These are phyloP conservation scores for Grosmannia serpens DNA, from an alignment of 2,329 filamentous ascomycete species.

Conservation along the genomic window DNA sequence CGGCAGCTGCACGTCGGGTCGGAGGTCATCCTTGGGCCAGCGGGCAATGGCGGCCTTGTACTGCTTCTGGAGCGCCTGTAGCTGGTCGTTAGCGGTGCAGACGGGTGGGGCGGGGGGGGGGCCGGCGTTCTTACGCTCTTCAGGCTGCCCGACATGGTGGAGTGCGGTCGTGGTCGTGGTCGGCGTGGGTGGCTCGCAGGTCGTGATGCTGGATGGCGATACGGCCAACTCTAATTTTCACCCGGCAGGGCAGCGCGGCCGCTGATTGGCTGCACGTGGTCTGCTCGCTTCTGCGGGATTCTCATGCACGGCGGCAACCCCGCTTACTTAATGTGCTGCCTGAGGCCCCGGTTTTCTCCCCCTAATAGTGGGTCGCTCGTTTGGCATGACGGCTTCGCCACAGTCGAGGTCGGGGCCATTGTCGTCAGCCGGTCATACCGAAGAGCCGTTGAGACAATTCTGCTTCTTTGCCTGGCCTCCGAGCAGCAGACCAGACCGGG, in stretches of 20 bases:
- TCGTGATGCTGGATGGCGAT: neutral
- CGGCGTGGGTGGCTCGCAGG: neutral
- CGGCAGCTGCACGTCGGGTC: slow-evolving; percentile 51
- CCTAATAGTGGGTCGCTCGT: neutral
- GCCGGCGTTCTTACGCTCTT: neutral
- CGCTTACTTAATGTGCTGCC: neutral
- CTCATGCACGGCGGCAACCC: neutral
- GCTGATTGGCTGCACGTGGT: neutral
- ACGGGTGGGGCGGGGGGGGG: neutral
- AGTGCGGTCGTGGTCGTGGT: neutral
- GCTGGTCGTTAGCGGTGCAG: too few relatives aligned
- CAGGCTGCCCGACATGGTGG: slow-evolving; percentile 3
- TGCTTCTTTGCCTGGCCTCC: neutral
- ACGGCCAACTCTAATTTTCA: neutral
- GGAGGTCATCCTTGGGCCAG: slow-evolving; percentile 54
- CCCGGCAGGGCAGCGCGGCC: neutral
- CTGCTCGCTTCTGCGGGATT: neutral
- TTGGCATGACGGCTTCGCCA: neutral
- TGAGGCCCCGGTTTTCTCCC: neutral
- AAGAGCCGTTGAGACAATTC: neutral
- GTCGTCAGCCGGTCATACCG: neutral
- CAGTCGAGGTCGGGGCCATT: neutral
- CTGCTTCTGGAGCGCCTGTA: slow-evolving; percentile 32
- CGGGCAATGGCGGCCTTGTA: slow-evolving; percentile 39
- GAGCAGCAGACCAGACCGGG: neutral